Evolutionary conservation across 768 basidiomycete species (phyloP).

Genomic region (Sarcodon sp.): DNA sequence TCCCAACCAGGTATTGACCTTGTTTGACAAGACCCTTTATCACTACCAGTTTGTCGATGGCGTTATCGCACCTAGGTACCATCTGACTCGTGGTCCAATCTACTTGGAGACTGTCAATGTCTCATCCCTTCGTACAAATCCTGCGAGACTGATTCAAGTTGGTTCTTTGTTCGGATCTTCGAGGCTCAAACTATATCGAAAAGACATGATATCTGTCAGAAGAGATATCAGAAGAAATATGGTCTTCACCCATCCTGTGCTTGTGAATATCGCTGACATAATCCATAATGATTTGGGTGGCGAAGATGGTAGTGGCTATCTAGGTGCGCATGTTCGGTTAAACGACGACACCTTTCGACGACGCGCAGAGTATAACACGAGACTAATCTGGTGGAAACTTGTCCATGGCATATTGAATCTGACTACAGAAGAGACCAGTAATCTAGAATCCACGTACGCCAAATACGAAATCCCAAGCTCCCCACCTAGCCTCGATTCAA

Average conservation of each 20-base stretch:
- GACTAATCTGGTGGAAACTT: constrained; percentile 43
- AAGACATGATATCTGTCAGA: constrained; percentile 28
- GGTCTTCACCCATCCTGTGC: constrained; percentile 36
- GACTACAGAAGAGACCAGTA: constrained; percentile 7
- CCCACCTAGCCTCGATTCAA: constrained; percentile 4
- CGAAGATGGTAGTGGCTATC: constrained; percentile 31
- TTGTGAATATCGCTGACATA: constrained; percentile 27
- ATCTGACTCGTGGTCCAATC: constrained; percentile 24
- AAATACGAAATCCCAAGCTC: constrained; percentile 2
- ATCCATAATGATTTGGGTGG: constrained; percentile 21
- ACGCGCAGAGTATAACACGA: constrained; percentile 27
- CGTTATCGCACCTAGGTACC: constrained; percentile 12
- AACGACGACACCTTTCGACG: constrained; percentile 52
- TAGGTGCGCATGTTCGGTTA: constrained; percentile 56
- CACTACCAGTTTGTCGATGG: constrained; percentile 52
- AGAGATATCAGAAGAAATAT: constrained; percentile 38
- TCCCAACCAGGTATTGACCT: constrained; percentile 24
- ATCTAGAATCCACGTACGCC: constrained; percentile 6
- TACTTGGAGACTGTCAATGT: constrained; percentile 25
- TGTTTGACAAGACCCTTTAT: constrained; percentile 48
- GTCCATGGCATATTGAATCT: constrained; percentile 35
- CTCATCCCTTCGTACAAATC: constrained; percentile 22
- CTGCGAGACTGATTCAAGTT: constrained; percentile 46
- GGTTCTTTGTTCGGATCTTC: constrained; percentile 72
- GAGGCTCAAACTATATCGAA: constrained; percentile 38